These are phyloP conservation scores for Claviceps sp. DNA, from an alignment of 2,329 filamentous ascomycete genomes.

Conservation along the genomic window DNA sequence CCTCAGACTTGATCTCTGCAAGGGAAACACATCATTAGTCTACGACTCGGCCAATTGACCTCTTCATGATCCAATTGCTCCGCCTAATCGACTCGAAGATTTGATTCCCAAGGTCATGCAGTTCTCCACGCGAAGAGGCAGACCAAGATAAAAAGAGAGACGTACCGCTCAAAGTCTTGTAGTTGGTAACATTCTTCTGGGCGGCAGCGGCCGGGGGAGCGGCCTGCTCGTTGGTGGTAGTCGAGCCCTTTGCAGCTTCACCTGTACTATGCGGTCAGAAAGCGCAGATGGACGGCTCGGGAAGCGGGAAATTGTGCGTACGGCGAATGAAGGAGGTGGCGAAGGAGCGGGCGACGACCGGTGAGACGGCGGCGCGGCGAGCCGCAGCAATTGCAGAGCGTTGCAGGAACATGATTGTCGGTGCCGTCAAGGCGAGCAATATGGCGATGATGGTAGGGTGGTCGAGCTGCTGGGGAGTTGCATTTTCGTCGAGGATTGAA, in stretches of 20 bases:
- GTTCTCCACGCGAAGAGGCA: slow-evolving; percentile 3
- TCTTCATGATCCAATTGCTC: not conserved
- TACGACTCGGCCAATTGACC: not conserved
- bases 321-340: slow-evolving; percentile 46
- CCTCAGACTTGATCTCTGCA: slow-evolving; percentile 66
- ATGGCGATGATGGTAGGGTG: slow-evolving; percentile 4
- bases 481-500: slow-evolving; percentile 1
- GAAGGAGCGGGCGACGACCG: slow-evolving; percentile 44
- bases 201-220: slow-evolving; percentile 23
- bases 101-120: slow-evolving; percentile 11
- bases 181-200: slow-evolving; percentile 32
- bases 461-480: slow-evolving; percentile 5
- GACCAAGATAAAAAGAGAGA: slow-evolving; percentile 5
- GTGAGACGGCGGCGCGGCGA: slow-evolving; percentile 42
- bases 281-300: slow-evolving; percentile 11
- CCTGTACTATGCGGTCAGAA: slow-evolving; percentile 13
- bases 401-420: slow-evolving; percentile 48
- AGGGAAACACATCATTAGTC: slow-evolving; percentile 10
- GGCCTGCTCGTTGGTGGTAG: slow-evolving; percentile 23
- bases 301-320: slow-evolving; percentile 22
- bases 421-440: slow-evolving; percentile 6
- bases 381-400: slow-evolving; percentile 47
- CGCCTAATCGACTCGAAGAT: not conserved
- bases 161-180: slow-evolving; percentile 36
- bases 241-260: slow-evolving; percentile 23